These are phyloP conservation scores for Ramicandelaber brevisporus DNA, from an alignment of 192 early-diverging fungal genomes.

Conservation along the genomic window DNA sequence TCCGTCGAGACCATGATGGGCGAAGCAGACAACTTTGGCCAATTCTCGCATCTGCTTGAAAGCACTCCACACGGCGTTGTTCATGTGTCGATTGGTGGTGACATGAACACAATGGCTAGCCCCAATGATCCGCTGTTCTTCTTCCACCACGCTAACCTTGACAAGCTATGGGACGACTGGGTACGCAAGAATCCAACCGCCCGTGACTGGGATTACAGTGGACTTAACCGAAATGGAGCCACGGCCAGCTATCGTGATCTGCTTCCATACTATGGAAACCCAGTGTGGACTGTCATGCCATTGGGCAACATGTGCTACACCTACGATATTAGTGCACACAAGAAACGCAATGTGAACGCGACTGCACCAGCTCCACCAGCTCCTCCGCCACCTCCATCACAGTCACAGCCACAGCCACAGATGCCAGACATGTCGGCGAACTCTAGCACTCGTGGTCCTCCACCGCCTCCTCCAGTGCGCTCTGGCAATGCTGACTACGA, in stretches of 20 bases:
- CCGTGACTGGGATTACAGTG: slow-evolving; percentile 13
- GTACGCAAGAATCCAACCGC: slow-evolving; percentile 6
- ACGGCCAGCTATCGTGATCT: slow-evolving; percentile 2
- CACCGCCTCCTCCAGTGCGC: too few species aligned
- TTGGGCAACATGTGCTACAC: slow-evolving; percentile 11
- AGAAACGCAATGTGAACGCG: too few species aligned
- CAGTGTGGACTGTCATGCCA: slow-evolving; percentile 16
- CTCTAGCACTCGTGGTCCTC: too few species aligned
- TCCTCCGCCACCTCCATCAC: too few species aligned
- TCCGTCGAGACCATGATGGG: too few species aligned
- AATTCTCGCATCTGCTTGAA: background rate
- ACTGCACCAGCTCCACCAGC: too few species aligned
- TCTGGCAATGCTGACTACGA: too few species aligned
- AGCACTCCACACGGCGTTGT: slow-evolving; percentile 15
- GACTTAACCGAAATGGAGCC: slow-evolving; percentile 8
- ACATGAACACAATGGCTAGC: slow-evolving; percentile 16
- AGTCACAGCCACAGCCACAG: too few species aligned
- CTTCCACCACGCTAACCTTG: slow-evolving; percentile 21
- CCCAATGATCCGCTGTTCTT: slow-evolving; percentile 23
- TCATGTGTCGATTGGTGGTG: slow-evolving; percentile 18
- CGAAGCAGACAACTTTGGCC: background rate
- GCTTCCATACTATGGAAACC: slow-evolving; percentile 12
- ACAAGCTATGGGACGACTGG: slow-evolving; percentile 23
- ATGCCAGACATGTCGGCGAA: too few species aligned
- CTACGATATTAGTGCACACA: background rate